These are phyloP conservation scores for Zymoseptoria pseudotritici DNA, from an alignment of 2,329 filamentous ascomycete genomes.

Conservation along the genomic window DNA sequence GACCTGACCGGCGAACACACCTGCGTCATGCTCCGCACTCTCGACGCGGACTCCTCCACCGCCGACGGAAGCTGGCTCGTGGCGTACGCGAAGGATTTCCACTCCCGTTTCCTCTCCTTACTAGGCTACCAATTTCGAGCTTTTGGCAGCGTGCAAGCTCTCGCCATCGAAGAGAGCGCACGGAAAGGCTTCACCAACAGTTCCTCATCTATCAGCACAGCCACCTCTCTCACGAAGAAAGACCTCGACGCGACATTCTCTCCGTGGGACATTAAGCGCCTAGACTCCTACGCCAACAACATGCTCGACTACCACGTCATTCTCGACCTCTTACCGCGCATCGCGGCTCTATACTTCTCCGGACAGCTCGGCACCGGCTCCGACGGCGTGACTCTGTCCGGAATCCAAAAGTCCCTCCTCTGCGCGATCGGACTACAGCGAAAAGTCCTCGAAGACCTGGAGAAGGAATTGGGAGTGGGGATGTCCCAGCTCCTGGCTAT, in stretches of 20 bases:
- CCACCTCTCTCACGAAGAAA: slow-evolving; percentile 57
- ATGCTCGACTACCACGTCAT: slow-evolving; percentile 98
- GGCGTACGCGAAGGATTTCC: slow-evolving; percentile 87
- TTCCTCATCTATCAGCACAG: slow-evolving; percentile 43
- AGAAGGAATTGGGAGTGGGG: slow-evolving; percentile 67
- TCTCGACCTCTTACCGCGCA: slow-evolving; percentile 77
- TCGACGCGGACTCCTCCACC: slow-evolving; percentile 47
- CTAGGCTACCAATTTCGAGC: slow-evolving; percentile 86
- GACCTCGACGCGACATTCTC: slow-evolving; percentile 74
- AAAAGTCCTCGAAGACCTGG: slow-evolving; percentile 74
- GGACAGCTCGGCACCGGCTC: slow-evolving; percentile 50
- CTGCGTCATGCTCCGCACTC: slow-evolving; percentile 87
- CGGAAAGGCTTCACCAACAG: slow-evolving; percentile 59
- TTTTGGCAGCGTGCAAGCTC: slow-evolving; percentile 69
- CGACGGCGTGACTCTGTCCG: slow-evolving; percentile 57
- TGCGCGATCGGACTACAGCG: slow-evolving; percentile 86
- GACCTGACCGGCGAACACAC: slow-evolving; percentile 96
- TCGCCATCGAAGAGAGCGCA: slow-evolving; percentile 84
- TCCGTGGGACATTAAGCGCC: slow-evolving; percentile 87
- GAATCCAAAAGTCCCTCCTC: slow-evolving; percentile 79
- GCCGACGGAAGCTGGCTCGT: slow-evolving; percentile 79
- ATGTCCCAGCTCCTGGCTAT: slow-evolving; percentile 81
- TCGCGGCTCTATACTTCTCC: slow-evolving; percentile 79
- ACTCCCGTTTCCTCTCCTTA: slow-evolving; percentile 81
- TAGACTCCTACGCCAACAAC: slow-evolving; percentile 93